Base-by-base conservation (phyloP, 768 basidiomycete species). In the Auricularia sp. region DNA sequence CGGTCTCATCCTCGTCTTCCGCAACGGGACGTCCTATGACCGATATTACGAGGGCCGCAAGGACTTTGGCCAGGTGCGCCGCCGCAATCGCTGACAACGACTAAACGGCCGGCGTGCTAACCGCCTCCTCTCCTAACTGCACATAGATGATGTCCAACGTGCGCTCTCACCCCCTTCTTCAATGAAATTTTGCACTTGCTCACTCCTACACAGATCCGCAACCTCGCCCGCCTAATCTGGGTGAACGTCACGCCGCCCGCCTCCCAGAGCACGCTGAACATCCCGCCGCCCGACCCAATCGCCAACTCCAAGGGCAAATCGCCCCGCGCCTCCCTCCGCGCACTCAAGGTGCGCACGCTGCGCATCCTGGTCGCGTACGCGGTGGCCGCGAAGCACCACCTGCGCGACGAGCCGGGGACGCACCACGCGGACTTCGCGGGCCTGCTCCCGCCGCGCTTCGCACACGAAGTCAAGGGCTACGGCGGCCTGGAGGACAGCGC, bases 41-140 rank as follows among this genome's bases (percentile, higher is more conserved):
- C 86, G 90, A 39, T 92, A 87, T 70, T 91, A 87, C 81, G 93
- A 94, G 77, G 94, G 94, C 61, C 81, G 94, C 68, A 96, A 90
- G 74, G 84, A 86, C 54, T 94, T 94, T 71, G 86, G 88, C 6
- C 56, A 59, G 56, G 56, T 59, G 24, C 56, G 56, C 24, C 33
- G 24, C 10, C 3, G 11, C 8, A 14, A 29, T 10, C 29, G 21
- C 56, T 59, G 24, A 18, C 54, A 56, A n/a, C 54, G 14, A 14
- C 44, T 45, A 45, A 45, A 0, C 10, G 47, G 18, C 16, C 39
- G 39, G 0, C 29, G 54, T 54, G 7, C 54, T 54, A 8, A 54
- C 54, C 54, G 39, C 39, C 39, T 42, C 54, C 54, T 10, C n/a
- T 29, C 29, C 29, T 29, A 0, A 56, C 8, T 29, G 14, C n/a